Base-by-base conservation (phyloP, 31 red algal species). In the Bonnemaisonia californica region DNA sequence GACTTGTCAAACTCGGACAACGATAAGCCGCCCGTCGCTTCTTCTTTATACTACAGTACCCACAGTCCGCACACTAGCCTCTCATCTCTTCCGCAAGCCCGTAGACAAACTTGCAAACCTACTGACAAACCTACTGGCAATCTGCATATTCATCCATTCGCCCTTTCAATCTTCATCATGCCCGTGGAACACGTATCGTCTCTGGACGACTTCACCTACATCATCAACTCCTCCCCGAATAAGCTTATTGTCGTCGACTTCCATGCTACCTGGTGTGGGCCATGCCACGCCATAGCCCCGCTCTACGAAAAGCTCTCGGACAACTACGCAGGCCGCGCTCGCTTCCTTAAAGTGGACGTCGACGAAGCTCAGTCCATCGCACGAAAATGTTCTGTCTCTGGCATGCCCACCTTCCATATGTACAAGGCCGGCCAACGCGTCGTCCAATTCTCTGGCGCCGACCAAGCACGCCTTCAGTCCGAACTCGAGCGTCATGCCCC, bases 391-490 rank as follows among this genome's bases (percentile, higher is more conserved):
- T 70, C 84, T 31, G 89, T 98, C 5, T 82, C 80, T 4, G 68
- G 92, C 0, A 98, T 98, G 96, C 96, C 96, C 11, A 98, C 96
- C 36, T 98, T 98, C 47, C 92, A 95, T 22, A 73, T 95, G 28
- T 98, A 92, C 77, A 69, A 38, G n/a, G 55, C 66, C 22, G 90
- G 82, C 21, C 30, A n/a, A 29, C 56, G 37, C 9, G 96, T 98
- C 28, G 62, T 86, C 48, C 41, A 98, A 41, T 85, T 95, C 57
- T 85, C 85, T 13, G 96, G 96, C 29, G 96, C 96, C 0, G 79
- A 93, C 67, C 84, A 36, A 24, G 24, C 38, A 32, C 65, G 68
- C n/a, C 60, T 98, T 22, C 38, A 79, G 38, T 12, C 22, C 3
- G 55, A 66, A 16, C 67, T 98, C 48, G 87, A 86, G 41, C 27